These are phyloP conservation scores for Salix koriyanagi DNA, from an alignment of 345 rosid genomes.

Conservation along the genomic window DNA sequence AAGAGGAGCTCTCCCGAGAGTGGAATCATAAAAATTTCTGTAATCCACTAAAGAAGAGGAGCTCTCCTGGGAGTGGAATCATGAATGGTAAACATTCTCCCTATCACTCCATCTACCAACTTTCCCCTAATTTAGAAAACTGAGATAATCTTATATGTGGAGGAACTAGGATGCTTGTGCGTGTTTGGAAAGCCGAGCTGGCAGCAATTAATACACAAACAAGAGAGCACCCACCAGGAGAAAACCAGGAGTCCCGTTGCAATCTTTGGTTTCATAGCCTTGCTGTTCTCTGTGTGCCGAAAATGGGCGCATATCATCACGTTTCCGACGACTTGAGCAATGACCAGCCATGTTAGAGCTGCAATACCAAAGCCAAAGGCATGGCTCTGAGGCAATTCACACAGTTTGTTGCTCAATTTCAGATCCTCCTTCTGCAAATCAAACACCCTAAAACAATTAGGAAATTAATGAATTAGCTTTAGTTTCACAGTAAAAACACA, in stretches of 20 bases:
- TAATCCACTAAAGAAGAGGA: too few species aligned
- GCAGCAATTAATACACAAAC: not conserved
- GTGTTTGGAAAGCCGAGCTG: not conserved
- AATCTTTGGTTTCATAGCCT: slow-evolving; percentile 19
- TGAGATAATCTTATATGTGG: too few species aligned
- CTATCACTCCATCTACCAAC: too few species aligned
- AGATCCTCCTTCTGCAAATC: slow-evolving; percentile 51
- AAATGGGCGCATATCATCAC: slow-evolving; percentile 27
- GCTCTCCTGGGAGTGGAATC: too few species aligned
- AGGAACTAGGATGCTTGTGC: not conserved
- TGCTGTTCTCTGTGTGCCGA: slow-evolving; percentile 20
- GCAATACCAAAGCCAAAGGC: slow-evolving; percentile 53
- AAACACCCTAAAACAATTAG: not conserved
- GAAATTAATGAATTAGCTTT: not conserved
- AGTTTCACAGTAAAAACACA: not conserved
- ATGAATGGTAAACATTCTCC: too few species aligned
- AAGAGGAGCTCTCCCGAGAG: too few species aligned
- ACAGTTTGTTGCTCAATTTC: slow-evolving; percentile 51
- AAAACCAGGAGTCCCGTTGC: slow-evolving; percentile 36
- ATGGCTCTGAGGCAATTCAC: slow-evolving; percentile 47
- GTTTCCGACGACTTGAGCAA: slow-evolving; percentile 58
- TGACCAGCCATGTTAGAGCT: slow-evolving; percentile 42
- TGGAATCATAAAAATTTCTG: too few species aligned
- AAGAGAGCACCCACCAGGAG: slow-evolving; percentile 52
- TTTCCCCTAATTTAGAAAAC: too few species aligned